Percentiles rank a stretch among this genome's conserved stretches.
Evolutionary conservation across 148 eudicot species (phyloP).

Genomic region (Chenopodium quinoa): DNA sequence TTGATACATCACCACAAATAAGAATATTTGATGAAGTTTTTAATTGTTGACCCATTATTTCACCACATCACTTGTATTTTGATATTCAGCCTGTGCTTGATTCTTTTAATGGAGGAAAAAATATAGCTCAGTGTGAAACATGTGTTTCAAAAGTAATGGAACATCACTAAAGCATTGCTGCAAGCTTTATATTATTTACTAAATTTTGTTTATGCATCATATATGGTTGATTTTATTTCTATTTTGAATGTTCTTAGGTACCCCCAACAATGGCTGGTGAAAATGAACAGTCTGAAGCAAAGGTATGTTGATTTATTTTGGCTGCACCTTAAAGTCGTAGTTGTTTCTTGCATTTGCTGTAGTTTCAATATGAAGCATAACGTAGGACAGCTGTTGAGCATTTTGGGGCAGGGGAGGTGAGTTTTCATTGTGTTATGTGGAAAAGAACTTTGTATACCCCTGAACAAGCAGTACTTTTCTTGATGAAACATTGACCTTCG

Average conservation of each 20-base stretch:
- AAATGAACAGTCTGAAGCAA: slow-evolving; percentile 46
- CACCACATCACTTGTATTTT: too few species aligned
- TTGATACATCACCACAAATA: too few species aligned
- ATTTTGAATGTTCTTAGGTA: slow-evolving; percentile 47
- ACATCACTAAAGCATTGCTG: not conserved
- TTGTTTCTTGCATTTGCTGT: not conserved
- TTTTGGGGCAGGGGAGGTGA: not conserved
- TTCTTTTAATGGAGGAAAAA: too few species aligned
- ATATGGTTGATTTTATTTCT: slow-evolving; percentile 15
- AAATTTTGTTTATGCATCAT: not conserved
- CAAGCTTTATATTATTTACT: not conserved
- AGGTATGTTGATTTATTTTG: slow-evolving; percentile 41
- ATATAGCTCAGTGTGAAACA: not conserved
- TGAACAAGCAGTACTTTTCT: not conserved
- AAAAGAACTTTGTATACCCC: not conserved
- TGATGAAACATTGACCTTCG: not conserved
- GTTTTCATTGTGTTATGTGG: not conserved
- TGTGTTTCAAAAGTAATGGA: not conserved
- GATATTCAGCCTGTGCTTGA: too few species aligned
- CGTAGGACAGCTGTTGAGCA: not conserved
- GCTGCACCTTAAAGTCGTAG: not conserved
- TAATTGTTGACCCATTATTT: too few species aligned
- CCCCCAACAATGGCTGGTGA: slow-evolving; percentile 57
- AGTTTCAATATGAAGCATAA: not conserved
- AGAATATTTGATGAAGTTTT: too few species aligned